Evolutionary conservation across 2,329 filamentous ascomycete genomes (phyloP).

Genomic region (Phoma sp.): DNA sequence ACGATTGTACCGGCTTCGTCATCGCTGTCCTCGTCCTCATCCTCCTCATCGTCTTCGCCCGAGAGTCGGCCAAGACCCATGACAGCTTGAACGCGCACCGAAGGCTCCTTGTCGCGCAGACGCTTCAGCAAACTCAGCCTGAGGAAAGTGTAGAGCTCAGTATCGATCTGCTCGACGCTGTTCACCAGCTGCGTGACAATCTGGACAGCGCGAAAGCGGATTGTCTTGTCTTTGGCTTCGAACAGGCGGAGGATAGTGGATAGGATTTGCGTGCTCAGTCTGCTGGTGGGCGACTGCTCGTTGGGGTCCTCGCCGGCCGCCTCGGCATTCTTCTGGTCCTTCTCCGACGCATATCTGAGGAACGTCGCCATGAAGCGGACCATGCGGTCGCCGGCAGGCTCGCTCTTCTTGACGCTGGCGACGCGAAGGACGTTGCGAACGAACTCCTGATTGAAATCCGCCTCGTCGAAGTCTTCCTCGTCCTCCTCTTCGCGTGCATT

Average conservation of each 20-base stretch:
- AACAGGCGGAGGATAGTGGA: constrained; percentile 76
- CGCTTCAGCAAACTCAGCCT: constrained; percentile 80
- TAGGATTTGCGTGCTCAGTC: constrained; percentile 77
- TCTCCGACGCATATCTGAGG: constrained; percentile 70
- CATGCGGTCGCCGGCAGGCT: constrained; percentile 82
- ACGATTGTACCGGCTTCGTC: constrained; percentile 73
- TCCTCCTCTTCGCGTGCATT: constrained; percentile 55
- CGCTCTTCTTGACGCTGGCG: constrained; percentile 89
- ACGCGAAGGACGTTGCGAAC: constrained; percentile 80
- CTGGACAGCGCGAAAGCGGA: constrained; percentile 88
- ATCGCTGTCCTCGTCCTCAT: constrained; percentile 71
- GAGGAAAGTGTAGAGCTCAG: constrained; percentile 85
- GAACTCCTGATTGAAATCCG: constrained; percentile 87
- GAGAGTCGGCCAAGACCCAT: constrained; percentile 86
- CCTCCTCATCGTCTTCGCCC: constrained; percentile 63
- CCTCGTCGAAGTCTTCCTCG: constrained; percentile 70
- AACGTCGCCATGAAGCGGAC: constrained; percentile 90
- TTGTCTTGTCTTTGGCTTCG: constrained; percentile 86
- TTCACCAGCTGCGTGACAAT: constrained; percentile 91
- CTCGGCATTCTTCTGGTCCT: constrained; percentile 49
- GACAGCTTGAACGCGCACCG: constrained; percentile 90
- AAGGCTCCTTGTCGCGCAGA: constrained; percentile 90
- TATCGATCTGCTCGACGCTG: constrained; percentile 88
- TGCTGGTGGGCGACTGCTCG: constrained; percentile 81
- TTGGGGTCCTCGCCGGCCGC: constrained; percentile 69